Conservation (phyloP, 2,329 filamentous ascomycete genomes). For the Dryadomyces quercivorus region DNA sequence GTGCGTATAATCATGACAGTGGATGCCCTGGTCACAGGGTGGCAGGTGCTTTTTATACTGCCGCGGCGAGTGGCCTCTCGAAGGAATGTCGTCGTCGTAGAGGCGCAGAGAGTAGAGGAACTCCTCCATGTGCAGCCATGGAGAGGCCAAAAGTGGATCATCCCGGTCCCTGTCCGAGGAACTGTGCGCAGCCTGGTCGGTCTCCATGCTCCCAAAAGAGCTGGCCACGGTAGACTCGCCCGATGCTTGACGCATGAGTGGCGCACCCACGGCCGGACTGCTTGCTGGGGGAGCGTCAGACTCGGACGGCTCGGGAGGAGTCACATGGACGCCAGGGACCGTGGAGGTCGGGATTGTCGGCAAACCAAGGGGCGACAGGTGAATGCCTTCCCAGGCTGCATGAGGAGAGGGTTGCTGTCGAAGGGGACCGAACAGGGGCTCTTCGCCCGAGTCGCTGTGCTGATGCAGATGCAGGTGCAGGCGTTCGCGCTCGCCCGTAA, state of each 20-base stretch:
- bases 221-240: background rate
- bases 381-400: background rate
- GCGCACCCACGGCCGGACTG: no score
- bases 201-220: background rate
- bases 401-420: no score
- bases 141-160: slow-evolving; percentile 10
- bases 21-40: background rate
- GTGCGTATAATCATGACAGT: slow-evolving; percentile 3
- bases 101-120: slow-evolving; percentile 13
- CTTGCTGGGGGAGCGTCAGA: background rate
- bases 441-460: background rate
- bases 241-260: background rate
- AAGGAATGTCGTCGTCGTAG: slow-evolving; percentile 10
- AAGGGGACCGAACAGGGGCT: background rate
- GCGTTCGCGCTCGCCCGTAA: background rate
- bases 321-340: no score
- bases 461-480: background rate
- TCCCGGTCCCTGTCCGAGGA: no score
- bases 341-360: no score
- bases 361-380: no score
- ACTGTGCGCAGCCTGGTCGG: no score
- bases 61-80: slow-evolving; percentile 10
- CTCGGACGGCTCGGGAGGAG: no score
- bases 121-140: slow-evolving; percentile 16
- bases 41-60: slow-evolving; percentile 8